Base-by-base conservation (phyloP, 371 early-diverging fungal species). In the Rhizopus delemar region DNA sequence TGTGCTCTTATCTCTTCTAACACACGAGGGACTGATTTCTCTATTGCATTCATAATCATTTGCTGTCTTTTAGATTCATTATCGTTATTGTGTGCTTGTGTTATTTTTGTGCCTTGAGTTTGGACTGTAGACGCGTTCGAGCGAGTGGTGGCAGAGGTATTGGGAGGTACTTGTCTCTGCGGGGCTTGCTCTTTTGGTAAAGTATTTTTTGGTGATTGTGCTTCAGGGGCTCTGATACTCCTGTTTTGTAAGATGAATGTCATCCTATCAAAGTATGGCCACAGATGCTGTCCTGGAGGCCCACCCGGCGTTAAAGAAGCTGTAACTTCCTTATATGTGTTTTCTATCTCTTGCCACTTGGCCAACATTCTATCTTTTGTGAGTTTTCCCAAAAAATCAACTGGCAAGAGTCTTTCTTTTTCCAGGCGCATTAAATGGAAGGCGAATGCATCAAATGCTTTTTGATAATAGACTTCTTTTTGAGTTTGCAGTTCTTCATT, bases 321-420 rank as follows among this genome's bases (percentile, higher is more conserved):
- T 2, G 31, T 8, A 7, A 48, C 28, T 8, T 48, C 5, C 8
- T 29, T 48, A 31, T 29, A 29, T 48, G 22, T 28, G 12, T 22
- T 22, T 29, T 48, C 48, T 22, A 48, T 48, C 8, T 48, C 48
- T 48, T 48, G 48, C 48, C 48, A 48, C 29, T 48, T 48, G 5
- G 12, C 7, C 15, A 28, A 2, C 48, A 48, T 48, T 29, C 28
- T 48, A 8, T 48, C 48, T 22, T 8, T 8, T 22, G 22, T 29
- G 8, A 48, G 22, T 9, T 9, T 48, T 48, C 31, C 31, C 29
- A 48, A 48, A 48, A 48, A 48, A 12, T 48, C 48, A 9, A 29
- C 29, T 8, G 48, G 31, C 29, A 48, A 28, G 11, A n/a, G n/a
- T 15, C 15, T 48, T 28, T 48, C 31, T 48, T 48, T 48, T 48